Evolutionary conservation across 2,329 filamentous ascomycete genomes (phyloP).

Genomic region (Pseudogymnoascus sp.): DNA sequence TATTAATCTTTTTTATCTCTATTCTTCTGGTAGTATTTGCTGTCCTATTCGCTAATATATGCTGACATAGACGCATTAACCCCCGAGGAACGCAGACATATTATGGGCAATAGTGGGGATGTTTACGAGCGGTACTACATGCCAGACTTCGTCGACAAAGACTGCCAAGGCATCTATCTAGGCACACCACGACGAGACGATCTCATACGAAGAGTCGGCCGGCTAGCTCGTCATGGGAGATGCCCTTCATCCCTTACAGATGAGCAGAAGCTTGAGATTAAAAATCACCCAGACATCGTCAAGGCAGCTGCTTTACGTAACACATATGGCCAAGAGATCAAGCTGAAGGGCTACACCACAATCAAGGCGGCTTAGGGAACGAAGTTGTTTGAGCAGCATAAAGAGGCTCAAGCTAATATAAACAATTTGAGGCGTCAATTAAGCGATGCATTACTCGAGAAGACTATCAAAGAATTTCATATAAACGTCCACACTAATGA

Average conservation of each 20-base stretch:
- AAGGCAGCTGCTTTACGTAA: slow-evolving; percentile 12
- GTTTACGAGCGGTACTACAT: slow-evolving; percentile 19
- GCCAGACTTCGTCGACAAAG: slow-evolving; percentile 17
- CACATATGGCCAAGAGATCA: slow-evolving; percentile 13
- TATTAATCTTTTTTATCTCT: neutral
- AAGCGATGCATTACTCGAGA: slow-evolving; percentile 15
- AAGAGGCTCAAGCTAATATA: slow-evolving; percentile 16
- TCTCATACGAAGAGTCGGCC: slow-evolving; percentile 13
- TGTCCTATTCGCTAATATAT: slow-evolving; percentile 11
- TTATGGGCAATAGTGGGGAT: slow-evolving; percentile 16
- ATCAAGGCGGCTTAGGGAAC: slow-evolving; percentile 17
- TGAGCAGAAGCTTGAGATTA: slow-evolving; percentile 17
- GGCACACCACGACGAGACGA: slow-evolving; percentile 13
- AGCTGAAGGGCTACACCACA: slow-evolving; percentile 16
- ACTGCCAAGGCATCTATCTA: slow-evolving; percentile 19
- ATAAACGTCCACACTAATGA: slow-evolving; percentile 18
- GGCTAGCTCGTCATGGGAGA: slow-evolving; percentile 13
- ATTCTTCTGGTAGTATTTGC: neutral
- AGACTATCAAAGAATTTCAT: slow-evolving; percentile 19
- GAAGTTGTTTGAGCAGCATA: slow-evolving; percentile 13
- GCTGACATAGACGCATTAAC: slow-evolving; percentile 16
- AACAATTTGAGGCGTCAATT: slow-evolving; percentile 17
- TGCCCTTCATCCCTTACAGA: slow-evolving; percentile 15
- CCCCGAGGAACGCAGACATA: slow-evolving; percentile 17
- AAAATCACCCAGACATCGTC: slow-evolving; percentile 14